Evolutionary conservation across 176 grass and related monocot genomes (phyloP), one percentile per base, ranked within the genome.

Genomic region (Eleusine indica): DNA sequence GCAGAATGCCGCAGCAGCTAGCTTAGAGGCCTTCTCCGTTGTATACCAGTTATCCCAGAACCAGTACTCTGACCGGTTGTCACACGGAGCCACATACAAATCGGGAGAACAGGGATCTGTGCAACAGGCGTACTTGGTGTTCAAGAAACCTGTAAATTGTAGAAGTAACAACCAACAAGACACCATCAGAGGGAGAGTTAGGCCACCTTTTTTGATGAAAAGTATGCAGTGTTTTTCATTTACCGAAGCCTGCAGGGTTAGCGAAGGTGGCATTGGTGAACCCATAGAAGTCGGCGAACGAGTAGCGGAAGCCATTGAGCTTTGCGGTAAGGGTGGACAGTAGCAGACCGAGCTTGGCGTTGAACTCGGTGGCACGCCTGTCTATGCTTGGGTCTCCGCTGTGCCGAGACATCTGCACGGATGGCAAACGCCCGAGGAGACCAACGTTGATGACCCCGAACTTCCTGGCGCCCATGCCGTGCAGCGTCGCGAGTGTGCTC

Each of bases 391-490:
- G 44, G 4, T 69, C 68, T 18, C 12, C 30, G 14, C 15, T 30
- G 65, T 44, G 18, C 37, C 67, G 37, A 9, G 35, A 58, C 54
- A 58, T 51, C 2, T n/a, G 49, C 42, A 58, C 65, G 6, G 49
- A 35, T 12, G 65, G 83, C 2, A 6, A 29, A n/a, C 48, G 71
- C 15, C 80, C 68, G 10, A 83, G 38, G 25, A 37, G 75, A 4
- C 51, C 75, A 4, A 72, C 35, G 37, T 77, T 78, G 16, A 78
- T 35, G 54, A 85, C 51, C 3, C 17, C 72, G 9, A 85, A 77
- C 74, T 77, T 85, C 63, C 82, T 85, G 10, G 73, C 82, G 0
- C 82, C 82, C 82, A 85, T 54, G 49, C 47, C 38, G 15, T 85
- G 65, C 41, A 85, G 38, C 14, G 28, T 40, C 9, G 3, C 46